Conservation (phyloP, 2,329 filamentous ascomycete genomes). For the Penicillium freii region DNA sequence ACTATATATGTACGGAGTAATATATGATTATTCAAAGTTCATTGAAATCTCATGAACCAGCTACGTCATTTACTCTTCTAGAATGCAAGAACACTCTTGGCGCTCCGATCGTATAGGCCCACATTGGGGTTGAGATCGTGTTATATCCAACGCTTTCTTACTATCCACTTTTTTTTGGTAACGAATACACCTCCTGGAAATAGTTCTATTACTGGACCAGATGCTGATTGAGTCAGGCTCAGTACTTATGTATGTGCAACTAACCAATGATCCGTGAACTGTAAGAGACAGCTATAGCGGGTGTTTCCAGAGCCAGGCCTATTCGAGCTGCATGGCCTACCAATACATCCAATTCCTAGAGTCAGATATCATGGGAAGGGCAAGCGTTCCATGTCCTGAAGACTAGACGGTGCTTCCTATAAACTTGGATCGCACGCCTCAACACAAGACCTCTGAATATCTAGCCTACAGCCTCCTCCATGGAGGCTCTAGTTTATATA, state of each 20-base stretch:
- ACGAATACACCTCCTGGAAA: background rate
- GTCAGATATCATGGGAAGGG: too few species aligned
- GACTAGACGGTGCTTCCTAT: too few species aligned
- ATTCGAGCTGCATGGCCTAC: too few species aligned
- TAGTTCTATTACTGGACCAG: background rate
- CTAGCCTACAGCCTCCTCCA: too few species aligned
- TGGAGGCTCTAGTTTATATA: background rate
- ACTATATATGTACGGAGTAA: too few species aligned
- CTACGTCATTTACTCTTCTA: slow-evolving; percentile 3
- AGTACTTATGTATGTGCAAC: too few species aligned
- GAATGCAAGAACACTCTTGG: background rate
- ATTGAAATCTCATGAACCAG: background rate
- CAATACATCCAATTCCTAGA: too few species aligned
- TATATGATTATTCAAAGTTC: background rate
- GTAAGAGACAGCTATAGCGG: background rate
- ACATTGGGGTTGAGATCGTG: background rate
- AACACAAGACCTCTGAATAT: too few species aligned
- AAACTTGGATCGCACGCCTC: too few species aligned
- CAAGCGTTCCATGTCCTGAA: too few species aligned
- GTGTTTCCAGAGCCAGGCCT: too few species aligned
- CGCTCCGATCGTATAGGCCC: background rate
- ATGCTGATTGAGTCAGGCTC: background rate
- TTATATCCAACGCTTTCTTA: background rate
- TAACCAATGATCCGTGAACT: background rate
- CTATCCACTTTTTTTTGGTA: background rate